These are phyloP conservation scores for Populus hybrid DNA, from an alignment of 441 rosid species.

Conservation along the genomic window DNA sequence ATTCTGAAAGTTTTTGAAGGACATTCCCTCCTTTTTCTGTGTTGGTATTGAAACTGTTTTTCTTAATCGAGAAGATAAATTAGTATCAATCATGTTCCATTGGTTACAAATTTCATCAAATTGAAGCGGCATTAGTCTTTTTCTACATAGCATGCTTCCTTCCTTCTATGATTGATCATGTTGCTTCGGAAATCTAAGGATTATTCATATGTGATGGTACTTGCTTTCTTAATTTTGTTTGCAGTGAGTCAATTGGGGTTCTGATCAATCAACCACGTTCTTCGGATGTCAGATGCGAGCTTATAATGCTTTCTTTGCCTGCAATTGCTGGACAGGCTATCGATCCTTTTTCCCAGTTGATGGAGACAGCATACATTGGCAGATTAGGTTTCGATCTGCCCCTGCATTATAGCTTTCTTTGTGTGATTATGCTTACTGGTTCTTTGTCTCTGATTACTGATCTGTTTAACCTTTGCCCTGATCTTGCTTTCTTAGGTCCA, in stretches of 20 bases:
- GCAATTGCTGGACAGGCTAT: constrained; percentile 91
- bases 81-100: too few relatives aligned
- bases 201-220: not conserved
- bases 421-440: not conserved
- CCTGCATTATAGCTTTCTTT: not conserved
- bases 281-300: constrained; percentile 56
- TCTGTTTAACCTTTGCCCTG: not conserved
- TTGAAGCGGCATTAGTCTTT: not conserved
- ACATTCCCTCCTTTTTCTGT: too few relatives aligned
- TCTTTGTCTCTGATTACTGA: not conserved
- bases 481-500: constrained; percentile 49
- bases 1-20: not conserved
- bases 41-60: not conserved
- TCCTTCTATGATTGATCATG: too few relatives aligned
- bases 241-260: constrained; percentile 40
- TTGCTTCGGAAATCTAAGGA: not conserved
- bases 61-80: not conserved
- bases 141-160: too few relatives aligned
- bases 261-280: constrained; percentile 28
- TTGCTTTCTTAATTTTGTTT: constrained; percentile 17
- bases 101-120: too few relatives aligned
- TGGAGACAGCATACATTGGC: constrained; percentile 98
- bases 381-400: constrained; percentile 57
- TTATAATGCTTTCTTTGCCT: constrained; percentile 77
- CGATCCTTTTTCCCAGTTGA: constrained; percentile 74